Base-by-base conservation (phyloP, 2,329 filamentous ascomycete genomes). In the Colletotrichum siamense region DNA sequence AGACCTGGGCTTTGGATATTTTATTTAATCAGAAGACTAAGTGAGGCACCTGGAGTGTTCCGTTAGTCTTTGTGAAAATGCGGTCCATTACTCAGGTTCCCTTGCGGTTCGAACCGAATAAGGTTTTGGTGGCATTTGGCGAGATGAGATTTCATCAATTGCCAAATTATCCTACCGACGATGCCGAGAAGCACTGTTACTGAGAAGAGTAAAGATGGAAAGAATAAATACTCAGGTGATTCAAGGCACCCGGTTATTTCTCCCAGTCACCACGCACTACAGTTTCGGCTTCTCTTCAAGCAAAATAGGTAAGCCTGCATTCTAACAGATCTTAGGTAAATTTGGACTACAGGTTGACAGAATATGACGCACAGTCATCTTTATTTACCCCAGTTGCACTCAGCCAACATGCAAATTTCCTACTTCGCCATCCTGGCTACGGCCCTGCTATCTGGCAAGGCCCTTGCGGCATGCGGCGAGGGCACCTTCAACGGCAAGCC, bases 351-450 rank as follows among this genome's bases (percentile, higher is more conserved):
- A 52, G 1, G 3, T 22, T 52, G 1, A 22, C 4, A 52, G 6
- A 0, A 2, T 0, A 13, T 13, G 44, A 4, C n/a, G 4, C n/a
- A 52, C 12, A 24, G n/a, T 22, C n/a, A 13, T 2, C 3, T 52
- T 22, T 8, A 0, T 1, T 52, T 5, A 13, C 8, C 0, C 5
- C 18, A 2, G 12, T 52, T 5, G 1, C 44, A 52, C 10, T 1
- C 12, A 59, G 26, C 3, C 61, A 63, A 18, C 30, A 63, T 36
- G 61, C 9, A 6, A 12, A 34, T 30, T 63, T 15, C 30, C 0
- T 28, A 15, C 15, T 9, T 30, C 18, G 1, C 30, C 12, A 30
- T 36, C n/a, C 5, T 63, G 26, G 18, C 18, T 0, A 28, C 12
- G 2, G 61, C 3, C 16, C n/a, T 63, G 16, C 30, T 63, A 8